These are phyloP conservation scores for Chrysochromulina tobinii DNA, from an alignment of 78 protist species.

Conservation along the genomic window DNA sequence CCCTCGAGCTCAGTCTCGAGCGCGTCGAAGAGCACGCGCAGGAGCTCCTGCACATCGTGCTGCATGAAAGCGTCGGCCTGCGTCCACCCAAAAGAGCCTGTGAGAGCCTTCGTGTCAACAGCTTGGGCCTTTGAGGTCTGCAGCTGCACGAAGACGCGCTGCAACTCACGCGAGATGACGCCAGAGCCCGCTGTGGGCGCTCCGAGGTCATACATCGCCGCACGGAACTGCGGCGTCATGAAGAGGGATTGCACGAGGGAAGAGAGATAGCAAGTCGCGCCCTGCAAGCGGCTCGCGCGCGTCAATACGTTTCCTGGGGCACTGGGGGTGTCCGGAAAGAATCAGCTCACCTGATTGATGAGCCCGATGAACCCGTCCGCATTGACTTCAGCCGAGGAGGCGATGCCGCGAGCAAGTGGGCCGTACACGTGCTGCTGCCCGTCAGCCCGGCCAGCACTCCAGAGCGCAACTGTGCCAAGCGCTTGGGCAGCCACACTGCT, in stretches of 20 bases:
- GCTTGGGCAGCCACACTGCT: too few species aligned
- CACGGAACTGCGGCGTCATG: constrained; percentile 62
- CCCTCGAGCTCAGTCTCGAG: not conserved
- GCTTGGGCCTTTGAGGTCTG: not conserved
- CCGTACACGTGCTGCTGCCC: too few species aligned
- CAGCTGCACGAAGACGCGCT: constrained; percentile 11
- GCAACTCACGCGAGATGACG: not conserved
- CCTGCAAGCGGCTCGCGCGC: constrained; percentile 8
- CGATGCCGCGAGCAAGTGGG: too few species aligned
- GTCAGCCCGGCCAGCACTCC: too few species aligned
- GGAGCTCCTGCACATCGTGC: constrained; percentile 43
- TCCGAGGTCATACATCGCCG: not conserved
- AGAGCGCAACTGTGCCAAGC: too few species aligned
- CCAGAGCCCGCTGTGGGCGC: not conserved
- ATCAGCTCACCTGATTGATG: too few species aligned
- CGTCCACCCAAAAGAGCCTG: constrained; percentile 37
- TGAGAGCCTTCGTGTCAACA: constrained; percentile 18
- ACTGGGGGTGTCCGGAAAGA: too few species aligned
- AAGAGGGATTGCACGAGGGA: constrained; percentile 69
- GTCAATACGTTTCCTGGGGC: too few species aligned
- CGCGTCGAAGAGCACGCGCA: constrained; percentile 35
- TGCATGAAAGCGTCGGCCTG: not conserved
- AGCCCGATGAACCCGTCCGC: too few species aligned
- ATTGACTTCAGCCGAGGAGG: too few species aligned
- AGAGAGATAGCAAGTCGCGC: constrained; percentile 78